Conservation (phyloP, 2,329 filamentous ascomycete genomes). For the Apiospora kogelbergensis region DNA sequence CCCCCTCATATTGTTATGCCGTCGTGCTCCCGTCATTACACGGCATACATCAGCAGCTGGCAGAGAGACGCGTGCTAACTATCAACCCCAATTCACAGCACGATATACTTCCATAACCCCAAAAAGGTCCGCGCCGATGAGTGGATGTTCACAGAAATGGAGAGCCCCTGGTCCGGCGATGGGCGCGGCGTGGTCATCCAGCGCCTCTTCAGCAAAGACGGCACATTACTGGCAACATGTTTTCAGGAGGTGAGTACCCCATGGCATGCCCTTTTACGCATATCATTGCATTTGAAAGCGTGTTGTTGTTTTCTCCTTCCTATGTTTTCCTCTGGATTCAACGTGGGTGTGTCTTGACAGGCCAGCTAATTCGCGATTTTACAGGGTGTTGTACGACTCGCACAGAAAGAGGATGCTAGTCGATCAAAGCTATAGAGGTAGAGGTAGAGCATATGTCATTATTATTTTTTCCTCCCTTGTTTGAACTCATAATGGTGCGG, state of each 20-base stretch:
- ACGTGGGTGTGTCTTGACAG: not conserved
- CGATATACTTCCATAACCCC: constrained; percentile 67
- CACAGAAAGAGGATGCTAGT: constrained; percentile 19
- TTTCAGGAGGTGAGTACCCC: constrained; percentile 66
- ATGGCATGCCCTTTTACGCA: not conserved
- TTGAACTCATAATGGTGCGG: not conserved
- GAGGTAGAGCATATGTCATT: not conserved
- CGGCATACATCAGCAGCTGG: not conserved
- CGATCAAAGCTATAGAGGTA: constrained; percentile 23
- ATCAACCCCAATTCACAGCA: constrained; percentile 28
- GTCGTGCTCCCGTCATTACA: not conserved
- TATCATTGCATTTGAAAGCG: not conserved
- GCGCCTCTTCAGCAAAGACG: constrained; percentile 70
- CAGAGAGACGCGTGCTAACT: not conserved
- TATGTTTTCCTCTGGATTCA: not conserved
- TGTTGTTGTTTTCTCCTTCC: not conserved
- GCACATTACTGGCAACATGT: constrained; percentile 74
- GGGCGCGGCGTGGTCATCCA: constrained; percentile 75
- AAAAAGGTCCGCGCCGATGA: constrained; percentile 60
- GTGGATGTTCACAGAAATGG: constrained; percentile 80
- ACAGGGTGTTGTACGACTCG: constrained; percentile 31
- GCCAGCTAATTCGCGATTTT: not conserved
- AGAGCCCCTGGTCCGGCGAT: constrained; percentile 78
- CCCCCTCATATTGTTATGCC: not conserved
- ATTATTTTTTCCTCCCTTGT: not conserved